Evolutionary conservation across 1,284 basidiomycete species (phyloP), one percentile per base, ranked within the genome.

Genomic region (Melanopsichium pennsylvanicum): DNA sequence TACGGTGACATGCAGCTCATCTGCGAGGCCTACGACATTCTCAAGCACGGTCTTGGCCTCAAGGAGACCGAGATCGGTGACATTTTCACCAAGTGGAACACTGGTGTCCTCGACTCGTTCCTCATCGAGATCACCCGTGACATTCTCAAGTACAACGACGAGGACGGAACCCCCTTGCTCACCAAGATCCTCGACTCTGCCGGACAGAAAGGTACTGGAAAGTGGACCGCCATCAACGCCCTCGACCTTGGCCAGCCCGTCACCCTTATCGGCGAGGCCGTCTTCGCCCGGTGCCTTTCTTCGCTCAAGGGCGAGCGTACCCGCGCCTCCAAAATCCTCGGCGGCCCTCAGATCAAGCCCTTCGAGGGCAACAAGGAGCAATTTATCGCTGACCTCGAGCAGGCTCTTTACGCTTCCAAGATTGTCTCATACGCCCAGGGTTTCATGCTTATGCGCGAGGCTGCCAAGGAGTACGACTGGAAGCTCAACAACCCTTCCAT

Each of bases 1-100:
- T 99, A 98, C 84, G 96, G 96, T 84, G 96, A 99, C 85, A 99
- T 99, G 96, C 96, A 98, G 84, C 86, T 98, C 82, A 98, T 99
- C 78, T 91, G 93, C 73, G 96, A 99, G 85, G 78, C 70, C 23
- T 80, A 79, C 55, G 74, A 97, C 83, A 97, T 99, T 83, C 89
- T 99, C 82, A 96, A 95, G 83, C 91, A 92, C 76, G 96, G 95
- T 74, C 89, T 98, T 76, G 92, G 89, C 70, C 86, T 96, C 64
- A 57, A 82, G 29, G 75, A 78, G 54, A 22, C 60, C 57, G 78
- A 81, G 61, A 77, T 76, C 35, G 68, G 66, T 36, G 74, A 79
- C 62, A 82, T 83, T 64, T 84, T 84, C 72, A 75, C 74, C 54
- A 76, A 74, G 57, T 98, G 96, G 95, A 97, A 99, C 88, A 93